Evolutionary conservation across 2,329 filamentous ascomycete species (phyloP).

Genomic region (Fusarium sp.): DNA sequence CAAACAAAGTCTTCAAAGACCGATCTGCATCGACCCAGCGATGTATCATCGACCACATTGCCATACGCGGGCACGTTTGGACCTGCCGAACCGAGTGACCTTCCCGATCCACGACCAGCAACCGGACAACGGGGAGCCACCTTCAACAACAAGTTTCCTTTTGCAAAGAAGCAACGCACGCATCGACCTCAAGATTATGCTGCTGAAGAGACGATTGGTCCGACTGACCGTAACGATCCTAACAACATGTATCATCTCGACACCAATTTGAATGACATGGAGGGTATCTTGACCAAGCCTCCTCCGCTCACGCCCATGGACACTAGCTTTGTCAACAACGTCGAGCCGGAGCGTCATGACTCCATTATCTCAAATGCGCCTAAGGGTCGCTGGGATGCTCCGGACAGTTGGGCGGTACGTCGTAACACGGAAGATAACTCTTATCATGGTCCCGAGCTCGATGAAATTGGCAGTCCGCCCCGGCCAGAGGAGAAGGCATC

Average conservation of each 20-base stretch:
- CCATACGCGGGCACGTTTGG: constrained; percentile 47
- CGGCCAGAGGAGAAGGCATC: constrained; percentile 78
- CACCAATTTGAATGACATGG: constrained; percentile 90
- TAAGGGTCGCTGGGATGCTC: constrained; percentile 84
- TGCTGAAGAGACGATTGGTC: constrained; percentile 68
- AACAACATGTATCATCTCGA: constrained; percentile 81
- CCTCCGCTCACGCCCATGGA: constrained; percentile 78
- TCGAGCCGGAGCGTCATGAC: constrained; percentile 57
- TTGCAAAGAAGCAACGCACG: constrained; percentile 66
- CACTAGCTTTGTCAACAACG: constrained; percentile 59
- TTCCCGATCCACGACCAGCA: constrained; percentile 44
- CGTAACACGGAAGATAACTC: constrained; percentile 74
- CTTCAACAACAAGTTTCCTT: constrained; percentile 72
- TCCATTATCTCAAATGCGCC: constrained; percentile 50
- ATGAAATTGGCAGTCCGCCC: constrained; percentile 74
- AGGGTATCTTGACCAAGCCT: constrained; percentile 83
- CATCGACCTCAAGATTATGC: constrained; percentile 61
- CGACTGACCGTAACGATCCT: constrained; percentile 68
- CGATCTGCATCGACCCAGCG: constrained; percentile 56
- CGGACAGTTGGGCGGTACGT: constrained; percentile 96
- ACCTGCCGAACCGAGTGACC: constrained; percentile 47
- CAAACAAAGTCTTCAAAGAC: constrained; percentile 61
- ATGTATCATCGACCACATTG: constrained; percentile 53
- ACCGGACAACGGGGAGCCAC: constrained; percentile 57
- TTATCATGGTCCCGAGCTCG: constrained; percentile 67